These are phyloP conservation scores for Naganishia sp. DNA, from an alignment of 1,284 basidiomycete genomes.

Conservation along the genomic window DNA sequence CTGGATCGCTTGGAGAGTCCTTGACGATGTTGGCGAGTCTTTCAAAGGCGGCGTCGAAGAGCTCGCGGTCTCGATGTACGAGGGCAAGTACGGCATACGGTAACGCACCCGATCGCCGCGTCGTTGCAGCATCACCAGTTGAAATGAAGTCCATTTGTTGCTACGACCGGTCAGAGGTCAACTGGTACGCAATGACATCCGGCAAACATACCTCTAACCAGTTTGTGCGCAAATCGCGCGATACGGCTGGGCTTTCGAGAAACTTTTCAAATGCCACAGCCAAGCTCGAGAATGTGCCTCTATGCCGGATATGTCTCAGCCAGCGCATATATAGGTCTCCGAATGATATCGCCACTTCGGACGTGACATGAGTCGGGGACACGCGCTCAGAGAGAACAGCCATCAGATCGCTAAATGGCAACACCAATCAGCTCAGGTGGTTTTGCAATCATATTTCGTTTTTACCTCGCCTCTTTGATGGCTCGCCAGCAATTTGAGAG, in stretches of 20 bases:
- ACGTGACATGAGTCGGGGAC: conserved; percentile 30
- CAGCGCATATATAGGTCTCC: conserved; percentile 47
- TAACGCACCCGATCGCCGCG: conserved; percentile 51
- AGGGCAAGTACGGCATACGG: conserved; percentile 50
- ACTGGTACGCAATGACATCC: too few species aligned
- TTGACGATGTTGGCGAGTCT: conserved; percentile 42
- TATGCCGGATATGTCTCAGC: conserved; percentile 53
- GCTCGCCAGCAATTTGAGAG: conserved; percentile 53
- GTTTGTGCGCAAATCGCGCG: conserved; percentile 33
- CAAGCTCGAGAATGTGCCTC: conserved; percentile 52
- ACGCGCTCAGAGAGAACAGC: conserved; percentile 38
- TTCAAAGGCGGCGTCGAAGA: conserved; percentile 42
- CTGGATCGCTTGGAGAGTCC: conserved; percentile 41
- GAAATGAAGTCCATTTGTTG: conserved; percentile 46
- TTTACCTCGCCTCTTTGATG: conserved; percentile 50
- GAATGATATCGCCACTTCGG: conserved; percentile 15
- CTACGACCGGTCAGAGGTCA: conserved; percentile 24
- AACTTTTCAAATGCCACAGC: conserved; percentile 44
- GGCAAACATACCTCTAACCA: conserved; percentile 46
- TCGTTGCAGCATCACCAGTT: conserved; percentile 46
- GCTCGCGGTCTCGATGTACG: conserved; percentile 40
- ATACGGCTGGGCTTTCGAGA: conserved; percentile 31
- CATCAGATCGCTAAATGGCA: conserved; percentile 44
- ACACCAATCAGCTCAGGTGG: neutral
- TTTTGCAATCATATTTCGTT: neutral